Conservation (phyloP, 352 stramenopile species). For the Elongisporangium anandrum region DNA sequence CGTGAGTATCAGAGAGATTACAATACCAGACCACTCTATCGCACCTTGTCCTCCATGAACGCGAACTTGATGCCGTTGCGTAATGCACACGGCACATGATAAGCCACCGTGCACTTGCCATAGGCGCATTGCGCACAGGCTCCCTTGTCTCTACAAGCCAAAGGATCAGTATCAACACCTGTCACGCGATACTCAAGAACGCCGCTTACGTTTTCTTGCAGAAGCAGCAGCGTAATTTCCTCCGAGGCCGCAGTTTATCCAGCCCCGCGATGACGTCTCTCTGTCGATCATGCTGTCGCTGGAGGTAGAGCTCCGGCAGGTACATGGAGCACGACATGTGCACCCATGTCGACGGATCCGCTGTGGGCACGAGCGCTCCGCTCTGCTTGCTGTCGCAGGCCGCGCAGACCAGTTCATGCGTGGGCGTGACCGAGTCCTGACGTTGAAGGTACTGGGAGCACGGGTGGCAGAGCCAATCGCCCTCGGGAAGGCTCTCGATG, state of each 20-base stretch:
- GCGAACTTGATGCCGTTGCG: constrained; percentile 54
- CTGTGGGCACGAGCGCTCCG: constrained; percentile 47
- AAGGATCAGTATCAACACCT: constrained; percentile 5
- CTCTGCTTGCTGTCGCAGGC: constrained; percentile 40
- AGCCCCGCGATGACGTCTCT: constrained; percentile 6
- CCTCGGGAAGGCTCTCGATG: constrained; percentile 55
- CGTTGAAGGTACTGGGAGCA: constrained; percentile 51
- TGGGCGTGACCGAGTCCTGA: constrained; percentile 41
- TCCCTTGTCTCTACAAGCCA: constrained; percentile 42
- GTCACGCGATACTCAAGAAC: not conserved
- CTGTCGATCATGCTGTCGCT: constrained; percentile 6
- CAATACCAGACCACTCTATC: no score
- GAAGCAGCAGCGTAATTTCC: constrained; percentile 66
- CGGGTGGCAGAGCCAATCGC: constrained; percentile 73
- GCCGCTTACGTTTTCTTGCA: constrained; percentile 53
- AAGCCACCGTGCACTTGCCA: constrained; percentile 68
- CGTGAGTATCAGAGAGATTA: no score
- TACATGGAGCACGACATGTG: constrained; percentile 80
- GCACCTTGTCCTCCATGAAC: constrained; percentile 56
- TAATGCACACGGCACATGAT: constrained; percentile 66
- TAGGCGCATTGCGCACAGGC: constrained; percentile 67
- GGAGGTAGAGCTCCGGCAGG: constrained; percentile 65
- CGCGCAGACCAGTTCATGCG: constrained; percentile 48
- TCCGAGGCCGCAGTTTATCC: constrained; percentile 45
- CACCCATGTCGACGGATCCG: constrained; percentile 39